Base-by-base conservation (phyloP, 1,284 basidiomycete species). In the Pascua sp. region DNA sequence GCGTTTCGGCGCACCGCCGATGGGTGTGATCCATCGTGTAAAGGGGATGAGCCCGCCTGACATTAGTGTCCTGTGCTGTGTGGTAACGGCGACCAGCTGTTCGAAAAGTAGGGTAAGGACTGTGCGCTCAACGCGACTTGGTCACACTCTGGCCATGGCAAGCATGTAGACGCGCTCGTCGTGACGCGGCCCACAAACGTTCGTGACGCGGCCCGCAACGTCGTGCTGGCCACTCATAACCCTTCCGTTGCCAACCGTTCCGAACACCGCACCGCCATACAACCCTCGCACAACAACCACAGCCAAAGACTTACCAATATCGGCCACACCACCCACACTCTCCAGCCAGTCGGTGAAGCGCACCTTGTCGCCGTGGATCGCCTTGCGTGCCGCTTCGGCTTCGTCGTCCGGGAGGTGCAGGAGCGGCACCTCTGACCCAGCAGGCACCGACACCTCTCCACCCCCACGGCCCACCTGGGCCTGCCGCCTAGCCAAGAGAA, bases 1-100 rank as follows among this genome's bases (percentile, higher is more conserved):
- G 44, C 60, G 60, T 17, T 53, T 61, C 11, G 49, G 53, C 5
- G 48, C 44, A 32, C 24, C 24, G 10, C 48, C 42, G 4, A 51
- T 47, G 8, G 60, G 60, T 15, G 60, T 61, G 32, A 61, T 58
- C 60, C 60, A 61, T 18, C 60, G 56, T 42, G 60, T 61, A 42
- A 61, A 61, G 2, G 60, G 56, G 12, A 61, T 47, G 32, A 61
- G 54, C 12, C 51, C 55, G 18, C 53, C 60, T 61, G 49, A 12
- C 0, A 32, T 39, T 4, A 55, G 50, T 38, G 24, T 32, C 24
- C 24, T 7, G 7, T 32, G 24, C 3, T 32, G 24, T 32, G 24
- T 32, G 24, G 24, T 32, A 32, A 32, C 24, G 24, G 7, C 24
- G 7, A 7, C 3, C 24, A 32, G 24, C 24, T 32, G 24, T 7